Percentiles rank a stretch among this genome's conserved stretches.
These are phyloP conservation scores for Eragrostis nindensis DNA, from an alignment of 176 grass and related monocot species.

Conservation along the genomic window DNA sequence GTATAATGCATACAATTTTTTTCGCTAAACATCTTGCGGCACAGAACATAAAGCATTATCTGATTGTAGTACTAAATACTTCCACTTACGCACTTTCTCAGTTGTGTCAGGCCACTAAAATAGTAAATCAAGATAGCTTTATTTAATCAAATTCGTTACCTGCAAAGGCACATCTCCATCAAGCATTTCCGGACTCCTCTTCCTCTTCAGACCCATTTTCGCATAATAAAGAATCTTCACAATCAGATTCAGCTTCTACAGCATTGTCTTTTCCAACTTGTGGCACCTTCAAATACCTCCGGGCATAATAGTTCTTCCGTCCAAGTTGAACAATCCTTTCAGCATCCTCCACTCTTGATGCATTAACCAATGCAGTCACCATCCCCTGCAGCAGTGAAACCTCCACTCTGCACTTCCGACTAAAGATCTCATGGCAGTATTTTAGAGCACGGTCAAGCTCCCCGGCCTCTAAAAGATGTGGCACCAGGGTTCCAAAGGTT, in stretches of 20 bases:
- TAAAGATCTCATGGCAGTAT: constrained; percentile 55
- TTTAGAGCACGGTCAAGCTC: constrained; percentile 60
- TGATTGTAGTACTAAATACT: constrained; percentile 13
- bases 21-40: not conserved
- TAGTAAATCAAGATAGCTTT: constrained; percentile 1
- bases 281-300: constrained; percentile 39
- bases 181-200: constrained; percentile 13
- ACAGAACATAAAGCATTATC: not conserved
- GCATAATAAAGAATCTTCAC: constrained; percentile 19
- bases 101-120: constrained; percentile 3
- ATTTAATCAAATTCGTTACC: constrained; percentile 15
- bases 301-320: constrained; percentile 46
- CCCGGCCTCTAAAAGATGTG: constrained; percentile 37
- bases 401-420: constrained; percentile 14
- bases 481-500: constrained; percentile 62
- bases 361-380: constrained; percentile 54
- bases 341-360: constrained; percentile 54
- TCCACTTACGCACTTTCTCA: not conserved
- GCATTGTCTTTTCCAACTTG: not conserved
- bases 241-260: constrained; percentile 8
- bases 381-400: constrained; percentile 44
- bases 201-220: constrained; percentile 14
- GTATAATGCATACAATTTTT: constrained; percentile 7
- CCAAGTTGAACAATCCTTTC: constrained; percentile 45
- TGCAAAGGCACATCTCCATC: constrained; percentile 9